Evolutionary conservation across 192 early-diverging fungal species (phyloP), one percentile per base, ranked within the genome.

Genomic region (Oehlia diaphana): DNA sequence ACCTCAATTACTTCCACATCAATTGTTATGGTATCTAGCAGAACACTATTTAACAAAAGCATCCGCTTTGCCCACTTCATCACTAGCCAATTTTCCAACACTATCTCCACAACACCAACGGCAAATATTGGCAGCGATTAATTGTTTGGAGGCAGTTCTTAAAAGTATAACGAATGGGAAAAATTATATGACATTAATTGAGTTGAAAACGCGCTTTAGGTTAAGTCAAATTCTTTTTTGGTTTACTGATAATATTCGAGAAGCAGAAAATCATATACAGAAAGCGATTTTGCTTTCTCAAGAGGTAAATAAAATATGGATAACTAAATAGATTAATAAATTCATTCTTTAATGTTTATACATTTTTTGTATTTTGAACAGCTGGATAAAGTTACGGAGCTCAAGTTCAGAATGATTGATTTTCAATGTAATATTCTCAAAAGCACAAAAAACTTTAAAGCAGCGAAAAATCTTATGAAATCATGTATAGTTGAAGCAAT

Each of bases 191-290:
- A 16, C 77, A 28, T 21, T 53, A 33, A 44, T 78, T 28, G 77
- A 78, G 23, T 80, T 81, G 13, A 86, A 84, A 65, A 69, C 85
- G 5, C 63, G 85, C 26, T 74, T 84, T 28, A 72, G 85, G 1
- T 76, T 86, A 37, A 83, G 82, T 13, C 82, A 84, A 78, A 81
- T 86, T 61, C 63, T 86, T 44, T 86, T 84, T 74, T 80, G 82
- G 66, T 83, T 83, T 71, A 84, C 82, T 13, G 85, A 86, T 28
- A 86, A 80, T 77, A 49, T 84, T 47, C 74, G 21, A 28, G 77
- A 78, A 19, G 64, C 77, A 12, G 63, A 78, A 78, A 66, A 13
- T 49, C 77, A 78, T 69, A 35, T 78, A 28, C 65, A 68, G 21
- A 78, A 78, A 35, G 77, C 77, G 77, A 58, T 78, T 8, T 53